Base-by-base conservation (phyloP, 2,329 filamentous ascomycete genomes). In the Blastomyces silverae region DNA sequence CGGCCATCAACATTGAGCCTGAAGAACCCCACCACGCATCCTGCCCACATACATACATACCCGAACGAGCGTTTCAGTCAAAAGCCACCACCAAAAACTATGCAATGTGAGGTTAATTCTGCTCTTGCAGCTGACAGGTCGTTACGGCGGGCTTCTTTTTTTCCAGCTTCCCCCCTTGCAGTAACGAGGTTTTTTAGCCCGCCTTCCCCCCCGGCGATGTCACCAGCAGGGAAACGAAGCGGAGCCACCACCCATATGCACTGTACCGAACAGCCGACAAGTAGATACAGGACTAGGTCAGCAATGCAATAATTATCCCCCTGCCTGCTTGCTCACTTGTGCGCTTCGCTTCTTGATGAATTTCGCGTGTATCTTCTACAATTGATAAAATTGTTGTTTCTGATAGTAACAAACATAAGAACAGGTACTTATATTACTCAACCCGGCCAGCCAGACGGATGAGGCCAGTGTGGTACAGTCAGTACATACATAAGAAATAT, bases 81-180 rank as follows among this genome's bases (percentile, higher is more conserved):
- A 28, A 42, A 46, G 42, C 22, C 37, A 22, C 42, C 42, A 37
- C 37, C 20, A 44, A 34, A 34, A 48, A 34, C 20, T 65, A 67
- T 69, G 67, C 67, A 69, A 69, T 69, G 67, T 61, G 66, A 68
- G 67, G 66, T 69, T 69, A 69, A 65, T 68, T 66, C 28, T 31
- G 25, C 22, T 61, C 39, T 22, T 61, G 58, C 58, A 61, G 58
- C 22, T 48, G 58, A 48, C 13, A 42, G 34, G 42, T 17, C 25
- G 44, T 25, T 31, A n/a, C 10, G 58, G 25, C 44, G 58, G 42
- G 17, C 22, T 25, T 37, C 8, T 5, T 5, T 34, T 13, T 15
- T 48, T 37, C 42, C 25, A 48, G 42, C 58, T 61, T 15, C 42
- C n/a, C 31, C 31, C 58, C 58, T 61, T 61, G 58, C 58, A 61